phyloP scores from a whole-genome alignment of 805 yeast species.

The Metschnikowia henanensis region DNA sequence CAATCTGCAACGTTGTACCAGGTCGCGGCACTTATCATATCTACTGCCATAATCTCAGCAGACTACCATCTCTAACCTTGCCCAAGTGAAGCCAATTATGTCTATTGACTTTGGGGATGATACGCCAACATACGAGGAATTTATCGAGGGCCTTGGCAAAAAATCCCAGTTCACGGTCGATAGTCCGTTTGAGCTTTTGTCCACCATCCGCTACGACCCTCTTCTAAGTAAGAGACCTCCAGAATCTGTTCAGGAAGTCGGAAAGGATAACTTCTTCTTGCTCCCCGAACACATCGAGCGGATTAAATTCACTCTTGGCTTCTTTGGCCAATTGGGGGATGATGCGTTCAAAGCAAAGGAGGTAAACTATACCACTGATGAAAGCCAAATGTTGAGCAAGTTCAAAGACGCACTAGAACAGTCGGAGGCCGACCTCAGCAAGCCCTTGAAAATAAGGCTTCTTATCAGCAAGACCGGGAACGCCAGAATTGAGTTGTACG shows the following conservation, averaged over 20 bases:
- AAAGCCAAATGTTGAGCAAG: conserved; percentile 38
- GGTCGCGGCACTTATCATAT: too few species aligned
- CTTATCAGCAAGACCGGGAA: conserved; percentile 29
- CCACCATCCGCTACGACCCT: conserved; percentile 81
- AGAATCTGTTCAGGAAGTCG: conserved; percentile 23
- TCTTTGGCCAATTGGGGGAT: conserved; percentile 35
- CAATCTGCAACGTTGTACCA: too few species aligned
- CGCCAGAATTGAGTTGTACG: conserved; percentile 33
- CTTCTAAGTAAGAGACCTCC: conserved; percentile 34
- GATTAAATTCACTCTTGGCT: conserved; percentile 50
- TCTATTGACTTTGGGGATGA: background rate
- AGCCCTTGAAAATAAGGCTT: conserved; percentile 35
- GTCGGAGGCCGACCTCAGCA: conserved; percentile 21
- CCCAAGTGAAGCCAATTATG: too few species aligned
- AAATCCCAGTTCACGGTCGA: conserved; percentile 7
- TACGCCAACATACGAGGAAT: conserved; percentile 5
- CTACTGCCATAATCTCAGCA: too few species aligned
- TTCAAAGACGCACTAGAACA: conserved; percentile 28
- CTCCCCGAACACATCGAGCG: conserved; percentile 65
- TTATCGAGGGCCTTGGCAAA: conserved; percentile 7
- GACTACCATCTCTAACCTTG: too few species aligned
- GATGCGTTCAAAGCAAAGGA: conserved; percentile 32
- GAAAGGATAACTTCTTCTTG: conserved; percentile 51
- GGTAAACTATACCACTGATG: conserved; percentile 21
- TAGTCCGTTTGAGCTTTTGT: conserved; percentile 48